phyloP scores from a whole-genome alignment of 495 filamentous ascomycete species.

The Terfezia claveryi region DNA sequence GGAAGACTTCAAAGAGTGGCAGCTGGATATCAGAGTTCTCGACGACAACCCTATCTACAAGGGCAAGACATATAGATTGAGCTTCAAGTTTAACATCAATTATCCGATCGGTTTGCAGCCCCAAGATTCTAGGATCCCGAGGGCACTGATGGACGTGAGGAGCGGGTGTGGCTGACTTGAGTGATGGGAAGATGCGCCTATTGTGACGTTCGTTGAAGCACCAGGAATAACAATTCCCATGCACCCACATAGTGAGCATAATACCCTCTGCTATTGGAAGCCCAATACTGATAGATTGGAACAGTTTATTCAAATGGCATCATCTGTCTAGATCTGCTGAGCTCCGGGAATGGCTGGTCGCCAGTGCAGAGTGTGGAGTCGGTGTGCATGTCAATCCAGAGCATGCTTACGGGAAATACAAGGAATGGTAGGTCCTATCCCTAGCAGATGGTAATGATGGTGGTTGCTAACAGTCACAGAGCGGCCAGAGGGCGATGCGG shows the following conservation, averaged over 20 bases:
- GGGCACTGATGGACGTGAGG: too few relatives aligned
- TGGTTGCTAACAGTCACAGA: neutral
- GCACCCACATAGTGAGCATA: constrained; percentile 48
- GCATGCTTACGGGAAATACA: constrained; percentile 87
- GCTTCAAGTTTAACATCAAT: constrained; percentile 57
- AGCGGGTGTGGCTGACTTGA: too few relatives aligned
- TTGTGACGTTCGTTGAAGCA: constrained; percentile 63
- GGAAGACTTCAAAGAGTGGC: constrained; percentile 73
- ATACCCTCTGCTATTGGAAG: neutral
- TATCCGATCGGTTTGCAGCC: constrained; percentile 66
- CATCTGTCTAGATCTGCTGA: constrained; percentile 89
- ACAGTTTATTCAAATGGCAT: constrained; percentile 81
- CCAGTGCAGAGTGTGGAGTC: constrained; percentile 94
- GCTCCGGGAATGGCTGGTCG: constrained; percentile 60
- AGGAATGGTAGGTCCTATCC: constrained; percentile 35
- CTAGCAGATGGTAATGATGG: too few relatives aligned
- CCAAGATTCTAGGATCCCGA: neutral
- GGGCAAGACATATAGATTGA: constrained; percentile 59
- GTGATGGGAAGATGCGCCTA: constrained; percentile 48
- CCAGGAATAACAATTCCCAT: constrained; percentile 54
- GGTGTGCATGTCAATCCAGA: constrained; percentile 92
- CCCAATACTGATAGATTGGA: neutral
- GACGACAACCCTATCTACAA: constrained; percentile 81
- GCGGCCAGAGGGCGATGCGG: constrained; percentile 15
- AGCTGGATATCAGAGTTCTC: constrained; percentile 75